Evolutionary conservation across 345 rosid species (phyloP).

Genomic region (Excoecaria agallocha): DNA sequence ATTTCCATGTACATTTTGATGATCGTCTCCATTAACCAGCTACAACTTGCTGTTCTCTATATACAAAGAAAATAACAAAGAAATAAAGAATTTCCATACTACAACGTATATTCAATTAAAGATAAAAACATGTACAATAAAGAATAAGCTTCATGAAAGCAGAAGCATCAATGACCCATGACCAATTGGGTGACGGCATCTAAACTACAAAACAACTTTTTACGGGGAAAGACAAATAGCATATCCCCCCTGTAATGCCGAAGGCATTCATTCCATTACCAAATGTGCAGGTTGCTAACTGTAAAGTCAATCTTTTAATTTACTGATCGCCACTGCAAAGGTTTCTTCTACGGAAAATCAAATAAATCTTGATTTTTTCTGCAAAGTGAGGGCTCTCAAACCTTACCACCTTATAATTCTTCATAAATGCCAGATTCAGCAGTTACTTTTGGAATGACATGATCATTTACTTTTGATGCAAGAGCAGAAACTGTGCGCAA

Average conservation of each 20-base stretch:
- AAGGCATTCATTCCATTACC: not conserved
- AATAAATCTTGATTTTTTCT: not conserved
- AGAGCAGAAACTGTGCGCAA: constrained; percentile 61
- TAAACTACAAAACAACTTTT: constrained; percentile 10
- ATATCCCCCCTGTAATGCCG: constrained; percentile 5
- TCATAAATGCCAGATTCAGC: not conserved
- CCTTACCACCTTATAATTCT: not conserved
- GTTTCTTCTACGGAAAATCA: not conserved
- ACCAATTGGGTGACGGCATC: not conserved
- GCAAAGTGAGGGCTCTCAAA: not conserved
- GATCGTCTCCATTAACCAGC: too few species aligned
- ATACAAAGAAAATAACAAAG: constrained; percentile 15
- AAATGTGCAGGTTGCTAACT: constrained; percentile 2
- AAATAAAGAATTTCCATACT: not conserved
- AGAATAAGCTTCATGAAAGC: constrained; percentile 30
- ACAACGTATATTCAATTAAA: constrained; percentile 13
- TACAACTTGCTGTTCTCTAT: not conserved
- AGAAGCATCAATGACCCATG: constrained; percentile 25
- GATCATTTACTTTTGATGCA: constrained; percentile 15
- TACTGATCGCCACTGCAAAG: not conserved
- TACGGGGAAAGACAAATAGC: not conserved
- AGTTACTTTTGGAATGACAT: not conserved
- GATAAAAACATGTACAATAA: constrained; percentile 4
- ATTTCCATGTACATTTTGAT: too few species aligned
- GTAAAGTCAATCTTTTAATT: not conserved